These are phyloP conservation scores for Kwoniella mangroviensis DNA, from an alignment of 768 basidiomycete genomes.

Conservation along the genomic window DNA sequence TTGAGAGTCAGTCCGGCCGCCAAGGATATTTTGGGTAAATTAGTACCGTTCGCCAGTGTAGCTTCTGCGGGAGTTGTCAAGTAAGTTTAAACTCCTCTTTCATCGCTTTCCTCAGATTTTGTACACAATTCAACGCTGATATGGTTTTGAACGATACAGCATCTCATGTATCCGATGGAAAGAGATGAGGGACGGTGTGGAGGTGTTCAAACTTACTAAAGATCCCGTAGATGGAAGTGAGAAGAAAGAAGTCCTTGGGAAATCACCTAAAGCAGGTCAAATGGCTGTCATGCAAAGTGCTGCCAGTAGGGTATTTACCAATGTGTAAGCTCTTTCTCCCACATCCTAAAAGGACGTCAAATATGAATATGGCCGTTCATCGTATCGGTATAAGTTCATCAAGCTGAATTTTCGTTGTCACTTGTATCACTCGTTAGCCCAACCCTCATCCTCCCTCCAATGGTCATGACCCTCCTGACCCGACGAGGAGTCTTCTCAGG, in stretches of 20 bases:
- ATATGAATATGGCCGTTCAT: too few species aligned
- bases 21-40: constrained; percentile 45
- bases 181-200: constrained; percentile 60
- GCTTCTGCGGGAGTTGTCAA: constrained; percentile 60
- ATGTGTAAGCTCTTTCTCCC: constrained; percentile 49
- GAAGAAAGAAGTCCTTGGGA: constrained; percentile 56
- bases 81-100: constrained; percentile 37
- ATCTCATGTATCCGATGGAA: constrained; percentile 60
- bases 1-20: constrained; percentile 42
- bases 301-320: constrained; percentile 58
- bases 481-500: constrained; percentile 55
- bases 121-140: too few species aligned
- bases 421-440: constrained; percentile 43
- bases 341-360: too few species aligned
- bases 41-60: constrained; percentile 59
- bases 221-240: constrained; percentile 40
- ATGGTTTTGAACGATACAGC: constrained; percentile 20
- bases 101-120: not conserved
- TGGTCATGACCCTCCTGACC: constrained; percentile 58
- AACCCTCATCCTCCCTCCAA: constrained; percentile 59
- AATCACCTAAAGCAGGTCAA: constrained; percentile 57
- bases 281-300: constrained; percentile 59
- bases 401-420: too few species aligned
- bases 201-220: constrained; percentile 48
- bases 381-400: too few species aligned